Conservation (phyloP, 2,329 filamentous ascomycete genomes). For the Xylariaceae sp. region DNA sequence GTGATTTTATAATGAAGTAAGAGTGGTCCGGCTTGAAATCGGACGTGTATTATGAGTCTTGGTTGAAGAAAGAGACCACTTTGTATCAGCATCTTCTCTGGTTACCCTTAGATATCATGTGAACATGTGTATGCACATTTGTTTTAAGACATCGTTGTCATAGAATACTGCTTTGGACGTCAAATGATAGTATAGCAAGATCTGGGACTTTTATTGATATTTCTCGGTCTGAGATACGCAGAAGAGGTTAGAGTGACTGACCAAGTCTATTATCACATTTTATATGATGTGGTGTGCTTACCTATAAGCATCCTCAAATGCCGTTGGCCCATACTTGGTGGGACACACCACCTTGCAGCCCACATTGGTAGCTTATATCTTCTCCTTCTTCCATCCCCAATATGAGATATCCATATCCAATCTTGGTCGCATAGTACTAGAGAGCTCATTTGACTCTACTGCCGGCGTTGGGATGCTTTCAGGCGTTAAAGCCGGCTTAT, state of each 20-base stretch:
- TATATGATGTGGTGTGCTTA: neutral
- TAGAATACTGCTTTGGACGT: too few species aligned
- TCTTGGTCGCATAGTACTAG: too few species aligned
- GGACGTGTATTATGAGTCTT: constrained; percentile 10
- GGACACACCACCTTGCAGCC: too few species aligned
- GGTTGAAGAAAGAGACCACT: neutral
- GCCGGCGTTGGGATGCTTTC: neutral
- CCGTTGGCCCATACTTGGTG: neutral
- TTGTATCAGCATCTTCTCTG: neutral
- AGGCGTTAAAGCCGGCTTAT: constrained; percentile 27
- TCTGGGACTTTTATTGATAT: too few species aligned
- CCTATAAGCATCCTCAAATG: too few species aligned
- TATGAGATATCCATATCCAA: too few species aligned
- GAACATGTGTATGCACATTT: neutral
- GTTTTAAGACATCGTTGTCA: neutral
- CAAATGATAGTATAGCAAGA: too few species aligned
- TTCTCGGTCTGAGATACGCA: too few species aligned
- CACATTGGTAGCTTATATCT: too few species aligned
- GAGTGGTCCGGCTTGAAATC: neutral
- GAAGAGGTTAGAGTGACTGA: too few species aligned
- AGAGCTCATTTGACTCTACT: neutral
- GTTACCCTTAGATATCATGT: neutral
- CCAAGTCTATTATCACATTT: neutral
- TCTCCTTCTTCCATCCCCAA: too few species aligned
- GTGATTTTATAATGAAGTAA: constrained; percentile 18